Conservation (phyloP, 805 yeast genomes). For the Debaryomyces castellii region DNA sequence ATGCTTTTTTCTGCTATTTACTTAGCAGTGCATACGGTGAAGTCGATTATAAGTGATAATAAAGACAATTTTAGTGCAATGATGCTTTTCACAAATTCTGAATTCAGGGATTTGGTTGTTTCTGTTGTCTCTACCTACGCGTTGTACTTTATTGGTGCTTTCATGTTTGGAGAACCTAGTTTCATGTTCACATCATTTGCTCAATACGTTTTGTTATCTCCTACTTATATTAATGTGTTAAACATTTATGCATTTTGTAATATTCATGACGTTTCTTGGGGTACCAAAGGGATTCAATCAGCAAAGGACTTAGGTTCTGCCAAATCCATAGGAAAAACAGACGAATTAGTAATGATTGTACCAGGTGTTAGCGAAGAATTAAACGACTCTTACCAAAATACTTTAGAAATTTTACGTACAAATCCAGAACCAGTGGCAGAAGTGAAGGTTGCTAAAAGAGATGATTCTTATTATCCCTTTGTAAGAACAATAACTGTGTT, state of each 20-base stretch:
- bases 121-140: constrained; percentile 83
- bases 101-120: constrained; percentile 84
- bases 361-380: constrained; percentile 79
- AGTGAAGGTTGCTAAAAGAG: constrained; percentile 27
- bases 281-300: constrained; percentile 80
- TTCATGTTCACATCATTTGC: constrained; percentile 86
- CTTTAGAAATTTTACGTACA: constrained; percentile 55
- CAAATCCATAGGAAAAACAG: constrained; percentile 48
- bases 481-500: constrained; percentile 87
- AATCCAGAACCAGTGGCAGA: constrained; percentile 24
- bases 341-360: constrained; percentile 40
- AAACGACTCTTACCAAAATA: constrained; percentile 68
- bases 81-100: constrained; percentile 59
- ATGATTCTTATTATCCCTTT: constrained; percentile 84
- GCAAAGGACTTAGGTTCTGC: constrained; percentile 82
- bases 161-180: constrained; percentile 85
- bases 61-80: constrained; percentile 40
- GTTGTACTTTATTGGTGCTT: constrained; percentile 74
- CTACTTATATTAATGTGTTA: constrained; percentile 86
- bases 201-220: constrained; percentile 82
- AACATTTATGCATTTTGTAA: constrained; percentile 96
- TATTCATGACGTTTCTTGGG: constrained; percentile 96
- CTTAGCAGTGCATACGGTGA: constrained; percentile 72
- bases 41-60: constrained; percentile 47
- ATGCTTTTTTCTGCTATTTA: constrained; percentile 85